Conservation (phyloP, 2,329 filamentous ascomycete species). For the Tolypocladium endophyticum region DNA sequence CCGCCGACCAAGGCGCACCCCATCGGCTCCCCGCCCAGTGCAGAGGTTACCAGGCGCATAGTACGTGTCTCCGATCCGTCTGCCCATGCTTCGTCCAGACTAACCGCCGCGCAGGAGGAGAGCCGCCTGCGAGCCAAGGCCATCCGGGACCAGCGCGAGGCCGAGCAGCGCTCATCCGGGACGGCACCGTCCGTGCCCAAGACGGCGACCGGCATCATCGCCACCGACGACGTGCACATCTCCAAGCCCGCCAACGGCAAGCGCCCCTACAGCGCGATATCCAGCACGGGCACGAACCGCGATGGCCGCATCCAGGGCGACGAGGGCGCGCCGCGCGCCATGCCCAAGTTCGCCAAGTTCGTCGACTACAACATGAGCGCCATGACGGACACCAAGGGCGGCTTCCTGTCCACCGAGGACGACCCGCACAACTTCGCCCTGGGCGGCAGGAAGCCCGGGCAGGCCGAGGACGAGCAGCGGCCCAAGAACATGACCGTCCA, state of each 20-base stretch:
- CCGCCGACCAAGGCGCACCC: constrained; percentile 22
- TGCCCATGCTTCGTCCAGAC: neutral
- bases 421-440: constrained; percentile 80
- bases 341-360: constrained; percentile 82
- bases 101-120: constrained; percentile 53
- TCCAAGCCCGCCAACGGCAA: constrained; percentile 45
- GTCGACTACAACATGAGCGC: constrained; percentile 97
- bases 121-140: constrained; percentile 84
- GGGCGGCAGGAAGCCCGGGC: constrained; percentile 29
- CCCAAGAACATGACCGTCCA: constrained; percentile 80
- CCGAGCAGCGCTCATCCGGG: constrained; percentile 41
- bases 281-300: constrained; percentile 47
- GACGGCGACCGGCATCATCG: constrained; percentile 59
- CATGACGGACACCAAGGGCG: constrained; percentile 97
- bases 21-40: constrained; percentile 37
- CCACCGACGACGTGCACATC: constrained; percentile 52
- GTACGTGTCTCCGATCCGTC: constrained; percentile 24
- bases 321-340: constrained; percentile 53
- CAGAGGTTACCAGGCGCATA: constrained; percentile 43
- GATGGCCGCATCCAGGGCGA: constrained; percentile 48
- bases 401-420: constrained; percentile 83
- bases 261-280: constrained; percentile 57
- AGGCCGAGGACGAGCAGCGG: constrained; percentile 41
- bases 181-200: constrained; percentile 29
- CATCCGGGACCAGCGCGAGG: constrained; percentile 61